Conservation (phyloP, 2,329 filamentous ascomycete species). For the Verticillium alfalfae region DNA sequence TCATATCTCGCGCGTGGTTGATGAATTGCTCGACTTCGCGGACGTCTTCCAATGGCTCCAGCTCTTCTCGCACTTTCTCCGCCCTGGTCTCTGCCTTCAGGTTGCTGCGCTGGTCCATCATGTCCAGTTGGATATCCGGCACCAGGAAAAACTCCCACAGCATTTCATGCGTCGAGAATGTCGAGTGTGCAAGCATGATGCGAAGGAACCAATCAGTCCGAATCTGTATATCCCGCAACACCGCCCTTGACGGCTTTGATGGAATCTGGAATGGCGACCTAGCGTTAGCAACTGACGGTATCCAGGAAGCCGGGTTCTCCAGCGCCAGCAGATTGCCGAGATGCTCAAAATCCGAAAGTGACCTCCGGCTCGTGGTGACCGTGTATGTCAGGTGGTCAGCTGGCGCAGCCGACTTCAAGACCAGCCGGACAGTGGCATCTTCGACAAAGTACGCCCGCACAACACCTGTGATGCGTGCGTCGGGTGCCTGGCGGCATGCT, state of each 20-base stretch:
- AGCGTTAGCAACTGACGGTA: slow-evolving; percentile 71
- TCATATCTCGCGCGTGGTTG: slow-evolving; percentile 82
- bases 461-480: slow-evolving; percentile 83
- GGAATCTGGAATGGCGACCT: slow-evolving; percentile 90
- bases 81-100: slow-evolving; percentile 78
- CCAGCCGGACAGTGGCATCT: slow-evolving; percentile 86
- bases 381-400: slow-evolving; percentile 79
- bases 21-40: slow-evolving; percentile 91
- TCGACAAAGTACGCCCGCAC: slow-evolving; percentile 97
- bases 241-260: slow-evolving; percentile 80
- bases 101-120: slow-evolving; percentile 83
- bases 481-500: slow-evolving; percentile 62
- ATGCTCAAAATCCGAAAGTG: slow-evolving; percentile 85
- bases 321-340: slow-evolving; percentile 75
- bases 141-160: slow-evolving; percentile 99
- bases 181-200: slow-evolving; percentile 80
- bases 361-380: slow-evolving; percentile 88
- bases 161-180: slow-evolving; percentile 93
- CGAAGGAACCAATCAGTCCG: slow-evolving; percentile 84
- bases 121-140: slow-evolving; percentile 82
- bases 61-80: slow-evolving; percentile 86
- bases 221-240: slow-evolving; percentile 82
- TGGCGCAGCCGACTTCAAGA: slow-evolving; percentile 88
- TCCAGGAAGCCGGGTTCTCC: slow-evolving; percentile 93
- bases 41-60: slow-evolving; percentile 75